Evolutionary conservation across 179 eudicot species (phyloP).

Genomic region (Gypsophila paniculata): DNA sequence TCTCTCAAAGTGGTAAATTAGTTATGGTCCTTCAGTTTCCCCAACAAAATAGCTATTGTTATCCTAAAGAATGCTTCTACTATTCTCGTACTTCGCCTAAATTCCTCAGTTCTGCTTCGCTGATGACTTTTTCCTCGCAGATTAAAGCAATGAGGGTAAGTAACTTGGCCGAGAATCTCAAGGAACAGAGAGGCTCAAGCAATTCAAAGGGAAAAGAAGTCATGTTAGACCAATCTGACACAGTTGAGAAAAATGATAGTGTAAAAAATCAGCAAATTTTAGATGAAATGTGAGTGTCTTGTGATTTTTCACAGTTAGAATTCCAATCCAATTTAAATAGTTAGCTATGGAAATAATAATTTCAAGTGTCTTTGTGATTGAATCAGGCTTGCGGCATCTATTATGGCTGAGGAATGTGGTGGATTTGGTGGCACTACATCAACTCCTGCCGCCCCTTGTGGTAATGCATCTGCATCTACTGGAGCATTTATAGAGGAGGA

Average conservation of each 20-base stretch:
- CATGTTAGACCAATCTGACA: slow-evolving; percentile 30
- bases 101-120: background rate
- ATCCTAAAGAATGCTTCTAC: no score
- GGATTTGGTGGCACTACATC: slow-evolving; percentile 38
- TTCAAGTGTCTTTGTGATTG: slow-evolving; percentile 21
- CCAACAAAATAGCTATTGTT: no score
- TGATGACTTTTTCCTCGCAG: slow-evolving; percentile 29
- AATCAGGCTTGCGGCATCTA: slow-evolving; percentile 88
- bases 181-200: slow-evolving; percentile 50
- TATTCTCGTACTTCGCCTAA: no score
- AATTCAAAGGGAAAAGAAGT: slow-evolving; percentile 61
- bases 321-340: background rate
- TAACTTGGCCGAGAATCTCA: slow-evolving; percentile 57
- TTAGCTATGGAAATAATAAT: background rate
- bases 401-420: slow-evolving; percentile 67
- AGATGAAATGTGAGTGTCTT: slow-evolving; percentile 64
- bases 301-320: background rate
- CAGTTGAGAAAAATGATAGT: slow-evolving; percentile 22
- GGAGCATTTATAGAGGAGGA: slow-evolving; percentile 34
- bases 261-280: slow-evolving; percentile 53
- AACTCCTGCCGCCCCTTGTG: slow-evolving; percentile 34
- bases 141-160: slow-evolving; percentile 66
- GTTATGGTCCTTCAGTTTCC: background rate
- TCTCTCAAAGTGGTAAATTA: background rate
- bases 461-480: slow-evolving; percentile 39